These are phyloP conservation scores for Mucor mucedo DNA, from an alignment of 371 early-diverging fungal genomes.

Conservation along the genomic window DNA sequence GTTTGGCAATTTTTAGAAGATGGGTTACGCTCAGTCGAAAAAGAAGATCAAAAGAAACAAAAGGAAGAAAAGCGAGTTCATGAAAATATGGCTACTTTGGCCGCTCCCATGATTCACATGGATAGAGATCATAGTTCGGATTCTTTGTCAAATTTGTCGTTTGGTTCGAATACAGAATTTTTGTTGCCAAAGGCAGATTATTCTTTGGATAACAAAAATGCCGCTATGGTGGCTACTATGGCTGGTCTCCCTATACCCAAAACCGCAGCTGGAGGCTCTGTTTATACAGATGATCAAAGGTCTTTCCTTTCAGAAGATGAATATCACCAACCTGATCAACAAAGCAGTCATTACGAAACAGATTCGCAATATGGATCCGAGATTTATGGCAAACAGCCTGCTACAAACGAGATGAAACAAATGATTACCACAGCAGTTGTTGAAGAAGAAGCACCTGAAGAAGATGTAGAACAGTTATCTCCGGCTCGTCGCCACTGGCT, in stretches of 20 bases:
- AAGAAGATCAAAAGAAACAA: constrained; percentile 36
- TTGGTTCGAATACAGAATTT: constrained; percentile 42
- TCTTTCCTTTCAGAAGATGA: constrained; percentile 66
- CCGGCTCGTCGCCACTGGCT: constrained; percentile 78
- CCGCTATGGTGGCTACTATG: constrained; percentile 16
- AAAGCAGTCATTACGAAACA: constrained; percentile 17
- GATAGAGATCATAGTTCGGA: constrained; percentile 39
- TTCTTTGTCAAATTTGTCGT: constrained; percentile 39
- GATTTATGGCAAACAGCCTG: constrained; percentile 4
- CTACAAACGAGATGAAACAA: constrained; percentile 25
- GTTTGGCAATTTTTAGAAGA: constrained; percentile 74
- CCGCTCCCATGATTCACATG: constrained; percentile 22
- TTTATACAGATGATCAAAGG: constrained; percentile 63
- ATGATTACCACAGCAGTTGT: constrained; percentile 33
- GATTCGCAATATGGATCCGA: constrained; percentile 36
- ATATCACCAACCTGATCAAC: constrained; percentile 15
- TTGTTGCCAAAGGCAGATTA: constrained; percentile 20
- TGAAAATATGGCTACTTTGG: constrained; percentile 25
- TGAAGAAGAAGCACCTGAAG: constrained; percentile 22
- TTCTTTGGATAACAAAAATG: constrained; percentile 2
- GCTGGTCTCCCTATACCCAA: constrained; percentile 32
- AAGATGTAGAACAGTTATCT: constrained; percentile 32
- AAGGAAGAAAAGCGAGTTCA: constrained; percentile 35
- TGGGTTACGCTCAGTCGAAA: constrained; percentile 43
- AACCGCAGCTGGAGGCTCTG: constrained; percentile 17